Evolutionary conservation across 257 asterid species (phyloP).

Genomic region (Vinca minor): DNA sequence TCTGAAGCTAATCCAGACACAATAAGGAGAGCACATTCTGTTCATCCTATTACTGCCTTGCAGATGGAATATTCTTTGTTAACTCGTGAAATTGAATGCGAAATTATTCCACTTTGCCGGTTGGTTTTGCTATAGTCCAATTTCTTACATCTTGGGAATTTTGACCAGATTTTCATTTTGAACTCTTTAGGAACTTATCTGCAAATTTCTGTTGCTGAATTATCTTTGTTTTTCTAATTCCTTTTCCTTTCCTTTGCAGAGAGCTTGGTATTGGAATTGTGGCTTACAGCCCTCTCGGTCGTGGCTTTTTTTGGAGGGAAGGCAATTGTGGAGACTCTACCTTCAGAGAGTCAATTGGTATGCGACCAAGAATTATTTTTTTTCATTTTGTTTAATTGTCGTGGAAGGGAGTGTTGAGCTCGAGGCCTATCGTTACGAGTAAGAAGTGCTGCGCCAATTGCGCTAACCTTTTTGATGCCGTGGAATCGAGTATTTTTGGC

Average conservation of each 20-base stretch:
- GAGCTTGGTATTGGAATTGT: constrained; percentile 47
- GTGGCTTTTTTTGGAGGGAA: constrained; percentile 51
- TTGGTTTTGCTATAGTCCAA: neutral
- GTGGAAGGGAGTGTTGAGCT: no score
- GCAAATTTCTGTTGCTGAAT: neutral
- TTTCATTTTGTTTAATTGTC: no score
- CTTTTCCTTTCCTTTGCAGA: constrained; percentile 14
- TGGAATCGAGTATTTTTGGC: no score
- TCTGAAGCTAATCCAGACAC: constrained; percentile 53
- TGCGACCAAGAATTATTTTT: neutral
- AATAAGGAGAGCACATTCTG: constrained; percentile 45
- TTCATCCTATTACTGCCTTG: constrained; percentile 49
- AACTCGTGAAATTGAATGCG: constrained; percentile 48
- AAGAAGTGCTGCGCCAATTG: no score
- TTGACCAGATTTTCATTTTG: neutral
- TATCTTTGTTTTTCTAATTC: neutral
- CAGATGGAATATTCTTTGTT: constrained; percentile 59
- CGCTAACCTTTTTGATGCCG: no score
- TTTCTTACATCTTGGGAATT: neutral
- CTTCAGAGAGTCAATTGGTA: constrained; percentile 38
- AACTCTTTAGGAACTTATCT: no score
- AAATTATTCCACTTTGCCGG: constrained; percentile 52
- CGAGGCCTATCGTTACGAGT: no score
- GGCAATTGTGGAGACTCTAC: constrained; percentile 32
- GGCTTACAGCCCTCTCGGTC: constrained; percentile 50